Percentiles rank a stretch among this genome's conserved stretches.
Conservation (phyloP, 2,329 filamentous ascomycete species). For the Cordyceps farinosa region DNA sequence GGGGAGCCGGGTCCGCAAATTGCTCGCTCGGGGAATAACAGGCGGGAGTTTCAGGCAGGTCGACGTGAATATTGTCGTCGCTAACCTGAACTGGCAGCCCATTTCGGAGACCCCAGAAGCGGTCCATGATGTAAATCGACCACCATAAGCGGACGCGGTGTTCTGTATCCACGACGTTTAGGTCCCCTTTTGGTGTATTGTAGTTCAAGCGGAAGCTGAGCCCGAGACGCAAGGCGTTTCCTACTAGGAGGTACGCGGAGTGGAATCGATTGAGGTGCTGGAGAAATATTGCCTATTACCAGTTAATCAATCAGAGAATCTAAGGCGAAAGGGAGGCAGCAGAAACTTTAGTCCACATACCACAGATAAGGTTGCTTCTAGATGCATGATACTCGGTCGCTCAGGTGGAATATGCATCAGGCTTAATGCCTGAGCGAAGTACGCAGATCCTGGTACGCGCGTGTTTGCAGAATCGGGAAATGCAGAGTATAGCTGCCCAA, state of each 20-base stretch:
- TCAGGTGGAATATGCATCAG: neutral
- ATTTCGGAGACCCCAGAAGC: neutral
- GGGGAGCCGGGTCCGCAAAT: neutral
- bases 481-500: neutral
- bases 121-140: neutral
- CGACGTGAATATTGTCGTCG: neutral
- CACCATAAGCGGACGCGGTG: neutral
- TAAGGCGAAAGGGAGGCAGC: neutral
- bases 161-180: neutral
- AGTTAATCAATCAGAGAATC: neutral
- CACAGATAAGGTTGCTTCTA: neutral
- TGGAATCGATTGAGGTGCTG: conserved; percentile 3
- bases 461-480: neutral
- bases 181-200: neutral
- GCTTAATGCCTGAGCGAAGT: neutral
- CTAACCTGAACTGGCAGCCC: neutral
- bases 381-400: neutral
- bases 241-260: neutral
- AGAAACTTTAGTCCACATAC: neutral
- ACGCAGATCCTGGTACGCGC: neutral
- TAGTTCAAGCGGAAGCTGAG: neutral
- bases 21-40: neutral
- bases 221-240: neutral
- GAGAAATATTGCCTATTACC: neutral
- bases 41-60: neutral